A percentile compares a stretch with the other conserved stretches of the same genome.
Evolutionary conservation across 805 yeast genomes (phyloP).

Genomic region (Candida stauntonica): DNA sequence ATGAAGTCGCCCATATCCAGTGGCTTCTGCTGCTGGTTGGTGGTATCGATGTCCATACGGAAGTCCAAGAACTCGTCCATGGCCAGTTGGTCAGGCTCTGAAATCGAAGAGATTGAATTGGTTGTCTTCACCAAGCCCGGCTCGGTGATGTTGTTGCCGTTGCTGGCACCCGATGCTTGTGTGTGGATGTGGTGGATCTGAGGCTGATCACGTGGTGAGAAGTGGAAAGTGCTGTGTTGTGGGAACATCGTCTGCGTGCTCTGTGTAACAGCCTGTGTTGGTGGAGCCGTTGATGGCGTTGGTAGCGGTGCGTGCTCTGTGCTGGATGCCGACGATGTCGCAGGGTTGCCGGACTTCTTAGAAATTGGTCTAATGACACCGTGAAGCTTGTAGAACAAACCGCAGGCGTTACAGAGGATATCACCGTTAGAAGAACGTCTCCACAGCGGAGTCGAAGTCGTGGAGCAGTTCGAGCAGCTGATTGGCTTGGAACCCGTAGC

Average conservation of each 20-base stretch:
- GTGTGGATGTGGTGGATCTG: not conserved
- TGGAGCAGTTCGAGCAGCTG: slow-evolving; percentile 79
- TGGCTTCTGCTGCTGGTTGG: not conserved
- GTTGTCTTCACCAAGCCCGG: slow-evolving; percentile 10
- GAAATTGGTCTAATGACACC: slow-evolving; percentile 78
- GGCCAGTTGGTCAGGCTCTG: slow-evolving; percentile 16
- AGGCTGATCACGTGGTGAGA: slow-evolving; percentile 3
- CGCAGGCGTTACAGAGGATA: slow-evolving; percentile 94
- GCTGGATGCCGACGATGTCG: slow-evolving; percentile 1
- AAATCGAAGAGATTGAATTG: slow-evolving; percentile 12
- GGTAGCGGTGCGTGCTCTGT: slow-evolving; percentile 1
- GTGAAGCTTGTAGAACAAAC: slow-evolving; percentile 83
- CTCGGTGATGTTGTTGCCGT: slow-evolving; percentile 2
- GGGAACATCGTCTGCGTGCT: slow-evolving; percentile 11
- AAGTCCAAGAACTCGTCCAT: slow-evolving; percentile 17
- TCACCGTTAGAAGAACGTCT: slow-evolving; percentile 85
- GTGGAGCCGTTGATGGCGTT: slow-evolving; percentile 1
- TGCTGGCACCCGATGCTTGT: slow-evolving; percentile 1
- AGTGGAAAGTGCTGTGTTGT: slow-evolving; percentile 7
- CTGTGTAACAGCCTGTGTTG: slow-evolving; percentile 2
- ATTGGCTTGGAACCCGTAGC: slow-evolving; percentile 6
- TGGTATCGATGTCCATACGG: slow-evolving; percentile 12
- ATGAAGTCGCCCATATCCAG: slow-evolving; percentile 1
- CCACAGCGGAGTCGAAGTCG: slow-evolving; percentile 93
- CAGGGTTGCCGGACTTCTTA: slow-evolving; percentile 6